Conservation (phyloP, 1,284 basidiomycete species). For the Cryptococcus sp. region DNA sequence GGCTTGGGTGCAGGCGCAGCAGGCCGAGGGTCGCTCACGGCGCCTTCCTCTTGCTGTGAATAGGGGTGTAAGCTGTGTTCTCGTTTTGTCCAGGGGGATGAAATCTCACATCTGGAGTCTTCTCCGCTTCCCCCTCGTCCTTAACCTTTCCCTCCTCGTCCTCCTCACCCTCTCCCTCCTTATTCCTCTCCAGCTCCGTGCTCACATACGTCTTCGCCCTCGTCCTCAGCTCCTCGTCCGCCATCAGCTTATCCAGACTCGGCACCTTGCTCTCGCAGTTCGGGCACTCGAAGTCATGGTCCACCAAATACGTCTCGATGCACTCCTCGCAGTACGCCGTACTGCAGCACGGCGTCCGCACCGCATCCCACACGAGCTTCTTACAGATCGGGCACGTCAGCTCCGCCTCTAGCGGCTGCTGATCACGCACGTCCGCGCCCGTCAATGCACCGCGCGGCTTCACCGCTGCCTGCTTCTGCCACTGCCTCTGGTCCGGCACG, state of each 20-base stretch:
- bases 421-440: constrained; percentile 76
- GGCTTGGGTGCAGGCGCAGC: constrained; percentile 12
- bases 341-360: constrained; percentile 85
- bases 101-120: not conserved
- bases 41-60: constrained; percentile 15
- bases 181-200: constrained; percentile 75
- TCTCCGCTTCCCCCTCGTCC: constrained; percentile 22
- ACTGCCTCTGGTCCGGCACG: constrained; percentile 78
- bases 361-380: constrained; percentile 82
- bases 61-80: not conserved
- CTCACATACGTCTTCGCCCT: constrained; percentile 77
- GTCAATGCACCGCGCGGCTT: constrained; percentile 69
- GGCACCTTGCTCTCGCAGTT: constrained; percentile 79
- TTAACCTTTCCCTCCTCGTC: constrained; percentile 27
- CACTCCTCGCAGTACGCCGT: constrained; percentile 93
- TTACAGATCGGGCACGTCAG: constrained; percentile 84
- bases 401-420: constrained; percentile 67
- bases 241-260: constrained; percentile 74
- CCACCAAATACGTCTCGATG: constrained; percentile 82
- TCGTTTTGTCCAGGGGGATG: not conserved
- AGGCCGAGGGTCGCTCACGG: constrained; percentile 1
- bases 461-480: constrained; percentile 80
- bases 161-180: constrained; percentile 55
- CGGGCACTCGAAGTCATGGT: constrained; percentile 88
- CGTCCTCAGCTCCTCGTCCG: constrained; percentile 72